A percentile compares a stretch with the other conserved stretches of the same genome.
Evolutionary conservation across 768 basidiomycete genomes (phyloP).

Genomic region (Lactarius vividus): DNA sequence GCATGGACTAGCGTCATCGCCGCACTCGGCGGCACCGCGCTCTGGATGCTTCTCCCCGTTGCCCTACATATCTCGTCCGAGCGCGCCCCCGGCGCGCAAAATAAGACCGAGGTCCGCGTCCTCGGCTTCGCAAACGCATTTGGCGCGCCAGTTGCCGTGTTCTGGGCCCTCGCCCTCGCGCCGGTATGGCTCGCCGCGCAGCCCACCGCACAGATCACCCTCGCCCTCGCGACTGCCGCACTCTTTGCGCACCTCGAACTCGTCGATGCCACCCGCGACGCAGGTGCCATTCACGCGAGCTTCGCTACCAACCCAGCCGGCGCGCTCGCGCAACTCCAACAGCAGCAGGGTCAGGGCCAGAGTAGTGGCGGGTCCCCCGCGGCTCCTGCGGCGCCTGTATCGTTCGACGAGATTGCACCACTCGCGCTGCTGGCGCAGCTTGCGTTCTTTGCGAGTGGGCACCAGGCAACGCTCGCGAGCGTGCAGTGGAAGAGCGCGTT

Average conservation of each 20-base stretch:
- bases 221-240: slow-evolving; percentile 61
- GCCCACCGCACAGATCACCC: slow-evolving; percentile 77
- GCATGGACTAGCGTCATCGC: slow-evolving; percentile 54
- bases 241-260: slow-evolving; percentile 78
- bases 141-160: slow-evolving; percentile 83
- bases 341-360: slow-evolving; percentile 22
- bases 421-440: slow-evolving; percentile 75
- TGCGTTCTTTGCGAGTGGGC: slow-evolving; percentile 85
- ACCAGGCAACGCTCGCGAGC: slow-evolving; percentile 84
- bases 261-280: slow-evolving; percentile 78
- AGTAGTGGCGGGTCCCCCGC: slow-evolving; percentile 34
- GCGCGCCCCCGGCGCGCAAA: slow-evolving; percentile 30
- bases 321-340: slow-evolving; percentile 37
- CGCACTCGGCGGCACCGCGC: slow-evolving; percentile 48
- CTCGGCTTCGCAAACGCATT: slow-evolving; percentile 88
- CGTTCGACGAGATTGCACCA: slow-evolving; percentile 67
- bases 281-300: slow-evolving; percentile 48
- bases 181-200: slow-evolving; percentile 67
- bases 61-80: slow-evolving; percentile 62
- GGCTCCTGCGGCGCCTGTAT: neutral
- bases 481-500: slow-evolving; percentile 97
- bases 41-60: slow-evolving; percentile 75
- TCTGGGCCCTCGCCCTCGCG: slow-evolving; percentile 66
- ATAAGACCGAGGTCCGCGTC: slow-evolving; percentile 51
- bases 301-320: slow-evolving; percentile 49